These are phyloP conservation scores for Olyra latifolia DNA, from an alignment of 176 grass and related monocot species.

Conservation along the genomic window DNA sequence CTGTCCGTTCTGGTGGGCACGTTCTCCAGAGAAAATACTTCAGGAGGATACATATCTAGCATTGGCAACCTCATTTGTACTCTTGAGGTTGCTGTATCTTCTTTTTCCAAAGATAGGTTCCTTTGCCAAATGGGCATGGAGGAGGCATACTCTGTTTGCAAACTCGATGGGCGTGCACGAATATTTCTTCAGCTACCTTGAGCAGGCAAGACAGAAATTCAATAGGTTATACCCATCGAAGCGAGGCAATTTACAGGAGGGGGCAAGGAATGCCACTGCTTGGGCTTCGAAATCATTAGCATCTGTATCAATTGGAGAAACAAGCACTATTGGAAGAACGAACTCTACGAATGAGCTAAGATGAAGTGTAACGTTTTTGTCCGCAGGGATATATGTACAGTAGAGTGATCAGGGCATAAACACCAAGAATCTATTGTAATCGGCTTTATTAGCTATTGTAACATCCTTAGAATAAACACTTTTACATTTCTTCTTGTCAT, in stretches of 20 bases:
- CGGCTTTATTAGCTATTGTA: constrained; percentile 46
- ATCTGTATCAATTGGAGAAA: constrained; percentile 86
- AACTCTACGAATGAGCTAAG: constrained; percentile 64
- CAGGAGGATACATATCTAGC: constrained; percentile 92
- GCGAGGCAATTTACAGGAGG: constrained; percentile 78
- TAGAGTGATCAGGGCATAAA: constrained; percentile 60
- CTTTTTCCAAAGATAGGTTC: constrained; percentile 67
- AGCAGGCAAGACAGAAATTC: constrained; percentile 65
- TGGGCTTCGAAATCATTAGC: constrained; percentile 92
- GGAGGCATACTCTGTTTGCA: constrained; percentile 59
- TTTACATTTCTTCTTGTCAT: constrained; percentile 9
- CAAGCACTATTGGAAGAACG: constrained; percentile 56
- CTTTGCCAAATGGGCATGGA: constrained; percentile 64
- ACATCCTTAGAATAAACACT: constrained; percentile 53
- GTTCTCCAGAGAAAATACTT: constrained; percentile 93
- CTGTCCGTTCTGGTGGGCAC: constrained; percentile 93
- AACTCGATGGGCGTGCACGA: constrained; percentile 56
- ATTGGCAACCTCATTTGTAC: constrained; percentile 65
- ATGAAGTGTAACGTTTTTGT: constrained; percentile 57
- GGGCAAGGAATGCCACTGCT: constrained; percentile 67
- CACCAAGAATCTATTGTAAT: constrained; percentile 56
- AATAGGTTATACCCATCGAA: constrained; percentile 69
- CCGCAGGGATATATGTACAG: constrained; percentile 57
- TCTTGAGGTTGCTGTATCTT: constrained; percentile 65
- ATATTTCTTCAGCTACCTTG: constrained; percentile 56